Evolutionary conservation across 768 basidiomycete genomes (phyloP).

Genomic region (Lactarius quietus): DNA sequence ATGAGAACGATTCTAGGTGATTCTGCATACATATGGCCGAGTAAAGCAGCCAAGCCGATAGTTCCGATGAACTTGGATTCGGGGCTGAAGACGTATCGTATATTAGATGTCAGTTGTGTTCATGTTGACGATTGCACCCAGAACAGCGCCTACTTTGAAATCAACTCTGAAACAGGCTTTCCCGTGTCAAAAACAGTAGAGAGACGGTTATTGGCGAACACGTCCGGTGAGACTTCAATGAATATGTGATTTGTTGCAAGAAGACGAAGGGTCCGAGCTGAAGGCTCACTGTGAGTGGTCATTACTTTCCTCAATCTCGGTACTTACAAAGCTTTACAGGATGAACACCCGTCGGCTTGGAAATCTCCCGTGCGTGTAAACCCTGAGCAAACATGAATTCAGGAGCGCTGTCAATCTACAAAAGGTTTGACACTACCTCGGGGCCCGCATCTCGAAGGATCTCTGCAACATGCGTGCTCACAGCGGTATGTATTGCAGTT

Average conservation of each 20-base stretch:
- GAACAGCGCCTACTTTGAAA: not conserved
- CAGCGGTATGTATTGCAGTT: not conserved
- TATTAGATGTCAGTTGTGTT: not conserved
- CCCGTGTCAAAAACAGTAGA: not conserved
- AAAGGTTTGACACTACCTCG: not conserved
- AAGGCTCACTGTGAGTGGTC: not conserved
- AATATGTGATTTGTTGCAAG: not conserved
- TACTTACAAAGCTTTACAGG: slow-evolving; percentile 16
- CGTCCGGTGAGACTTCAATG: not conserved
- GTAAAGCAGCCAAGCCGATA: not conserved
- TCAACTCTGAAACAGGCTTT: not conserved
- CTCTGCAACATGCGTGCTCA: slow-evolving; percentile 2
- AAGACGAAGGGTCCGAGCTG: not conserved
- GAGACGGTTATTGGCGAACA: not conserved
- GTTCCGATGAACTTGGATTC: not conserved
- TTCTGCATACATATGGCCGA: not conserved
- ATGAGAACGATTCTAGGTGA: not conserved
- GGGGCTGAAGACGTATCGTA: not conserved
- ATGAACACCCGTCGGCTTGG: not conserved
- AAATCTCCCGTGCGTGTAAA: not conserved
- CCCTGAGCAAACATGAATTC: not conserved
- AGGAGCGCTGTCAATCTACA: not conserved
- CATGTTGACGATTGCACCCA: not conserved
- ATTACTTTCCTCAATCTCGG: slow-evolving; percentile 33
- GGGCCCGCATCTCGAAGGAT: slow-evolving; percentile 19